Percentiles rank a stretch among this genome's conserved stretches.
phyloP scores from a whole-genome alignment of 2,329 filamentous ascomycete species.

The Claviceps capensis region DNA sequence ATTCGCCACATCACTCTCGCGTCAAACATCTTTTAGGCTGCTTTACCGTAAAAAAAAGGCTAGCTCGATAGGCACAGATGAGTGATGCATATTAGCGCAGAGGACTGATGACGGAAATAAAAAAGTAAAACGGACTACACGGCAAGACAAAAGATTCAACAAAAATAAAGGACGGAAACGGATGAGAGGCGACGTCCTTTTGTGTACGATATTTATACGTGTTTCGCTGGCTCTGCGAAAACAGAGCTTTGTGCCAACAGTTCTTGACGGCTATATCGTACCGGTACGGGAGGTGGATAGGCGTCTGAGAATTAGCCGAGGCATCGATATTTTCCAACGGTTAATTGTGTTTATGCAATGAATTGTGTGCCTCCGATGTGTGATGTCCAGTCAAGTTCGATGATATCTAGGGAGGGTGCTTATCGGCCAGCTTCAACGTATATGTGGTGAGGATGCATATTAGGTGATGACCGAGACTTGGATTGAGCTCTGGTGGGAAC shows the following conservation, averaged over 20 bases:
- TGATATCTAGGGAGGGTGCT: no score
- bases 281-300: constrained; percentile 17
- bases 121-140: background rate
- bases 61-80: background rate
- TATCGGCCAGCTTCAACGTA: no score
- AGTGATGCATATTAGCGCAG: background rate
- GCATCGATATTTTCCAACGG: constrained; percentile 8
- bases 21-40: background rate
- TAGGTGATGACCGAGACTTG: no score
- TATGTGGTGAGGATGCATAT: no score
- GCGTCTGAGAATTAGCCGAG: constrained; percentile 14
- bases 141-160: background rate
- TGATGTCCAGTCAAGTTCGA: no score
- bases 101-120: background rate
- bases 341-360: background rate
- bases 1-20: background rate
- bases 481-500: no score
- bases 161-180: background rate
- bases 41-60: background rate
- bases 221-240: constrained; percentile 17
- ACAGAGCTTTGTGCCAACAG: constrained; percentile 30
- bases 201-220: constrained; percentile 26
- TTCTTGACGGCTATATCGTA: constrained; percentile 19
- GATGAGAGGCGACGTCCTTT: constrained; percentile 5
- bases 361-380: background rate